Base-by-base conservation (phyloP, 129 eudicot genomes). In the Ambrosia artemisiifolia region DNA sequence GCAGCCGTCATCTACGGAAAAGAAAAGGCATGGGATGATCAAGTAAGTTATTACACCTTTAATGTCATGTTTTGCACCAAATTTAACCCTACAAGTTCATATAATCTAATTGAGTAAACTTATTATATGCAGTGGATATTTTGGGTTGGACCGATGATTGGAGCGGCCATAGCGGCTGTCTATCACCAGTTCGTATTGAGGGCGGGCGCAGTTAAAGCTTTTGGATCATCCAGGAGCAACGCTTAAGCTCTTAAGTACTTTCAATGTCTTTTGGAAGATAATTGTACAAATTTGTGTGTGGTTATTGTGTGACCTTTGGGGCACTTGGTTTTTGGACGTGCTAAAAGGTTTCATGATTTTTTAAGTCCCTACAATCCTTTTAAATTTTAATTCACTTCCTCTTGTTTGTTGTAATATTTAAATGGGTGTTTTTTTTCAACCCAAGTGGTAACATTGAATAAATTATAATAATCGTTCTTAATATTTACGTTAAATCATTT, bases 71-170 rank as follows among this genome's bases (percentile, higher is more conserved):
- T 4, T 35, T 35, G 40, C 5, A 3, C 40, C 40, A 35, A 35
- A 35, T 35, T 33, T 35, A 30, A 11, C 34, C 8, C 61, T 44
- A 68, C 6, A 43, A 36, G 40, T 65, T 6, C 54, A n/a, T 49
- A 49, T 11, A 44, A 8, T 68, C 10, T 81, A 5, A 35, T 0
- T 35, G 38, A 3, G 38, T 35, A 3, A 35, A 35, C 38, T 35
- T 35, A 5, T 1, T 35, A 35, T 3, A 50, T 60, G 18, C 78
- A 88, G 90, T 88, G 90, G 94, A 17, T 88, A 14, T 85, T 88
- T 77, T 88, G 90, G 94, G 88, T 82, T 55, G 94, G 94, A 34
- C 94, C 94, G 0, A 80, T 85, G 85, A 80, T 85, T n/a, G 90
- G 94, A 33, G 94, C 94, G 0, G 94, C 94, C 5, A 82, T 88